Evolutionary conservation across 2,329 filamentous ascomycete genomes (phyloP), one percentile per base, ranked within the genome.

Genomic region (Colletotrichum lini): DNA sequence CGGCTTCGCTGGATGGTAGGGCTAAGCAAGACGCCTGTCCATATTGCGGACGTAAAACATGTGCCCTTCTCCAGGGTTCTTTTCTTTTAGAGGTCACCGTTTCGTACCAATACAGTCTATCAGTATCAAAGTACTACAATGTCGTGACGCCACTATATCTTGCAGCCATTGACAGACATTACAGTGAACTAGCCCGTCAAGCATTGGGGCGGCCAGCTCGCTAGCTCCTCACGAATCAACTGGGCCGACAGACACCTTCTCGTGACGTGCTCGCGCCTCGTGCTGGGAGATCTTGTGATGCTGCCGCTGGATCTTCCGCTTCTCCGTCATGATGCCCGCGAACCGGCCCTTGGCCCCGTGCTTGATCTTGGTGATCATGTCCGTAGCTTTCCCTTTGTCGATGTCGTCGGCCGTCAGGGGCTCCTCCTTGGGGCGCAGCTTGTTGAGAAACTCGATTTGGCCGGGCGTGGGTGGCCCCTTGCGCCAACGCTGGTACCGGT

Each of bases 301-400:
- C 47, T 82, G 78, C 72, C 77, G 85, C 60, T 84, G 80, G 45
- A 79, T 82, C 62, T 86, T 87, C 53, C 84, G 87, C 78, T 87
- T 90, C 65, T 86, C 83, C 0, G 82, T 84, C 76, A 87, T 85
- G 68, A 89, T 81, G 44, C 77, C 84, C 35, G 85, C 83, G 78
- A 88, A 94, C 83, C 83, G 89, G 73, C 82, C 93, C 80, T 85
- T 89, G 1, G 93, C 94, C 0, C 96, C 96, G 78, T 96, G 93
- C 80, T 92, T 96, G 72, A 98, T 79, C 81, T 97, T 97, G 9
- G 94, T 97, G 74, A 98, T 97, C 92, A 97, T 95, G 79, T 98
- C 95, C 5, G 88, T 88, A 5, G 95, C 95, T 78, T 90, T 90
- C 9, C 96, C 96, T 78, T 95, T 96, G 16, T 89, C 95, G 69